Conservation (phyloP, 1,284 basidiomycete species). For the Cystobasidium sp. region DNA sequence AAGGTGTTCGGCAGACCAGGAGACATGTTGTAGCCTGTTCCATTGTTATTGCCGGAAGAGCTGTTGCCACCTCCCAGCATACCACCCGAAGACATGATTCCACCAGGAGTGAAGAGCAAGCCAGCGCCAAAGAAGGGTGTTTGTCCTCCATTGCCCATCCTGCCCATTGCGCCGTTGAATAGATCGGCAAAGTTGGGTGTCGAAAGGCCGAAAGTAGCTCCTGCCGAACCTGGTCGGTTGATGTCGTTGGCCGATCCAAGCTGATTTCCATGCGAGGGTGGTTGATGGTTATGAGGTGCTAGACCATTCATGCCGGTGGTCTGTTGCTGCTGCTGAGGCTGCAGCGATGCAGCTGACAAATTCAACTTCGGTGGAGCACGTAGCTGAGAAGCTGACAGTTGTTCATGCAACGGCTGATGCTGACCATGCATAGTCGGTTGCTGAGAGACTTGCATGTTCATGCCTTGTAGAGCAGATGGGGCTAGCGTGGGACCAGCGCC, state of each 20-base stretch:
- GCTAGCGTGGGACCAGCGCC: slow-evolving; percentile 10
- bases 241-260: slow-evolving; percentile 18
- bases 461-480: slow-evolving; percentile 1
- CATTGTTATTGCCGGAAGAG: not conserved
- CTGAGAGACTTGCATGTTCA: slow-evolving; percentile 1
- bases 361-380: slow-evolving; percentile 19
- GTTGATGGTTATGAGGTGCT: slow-evolving; percentile 1
- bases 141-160: slow-evolving; percentile 23
- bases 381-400: slow-evolving; percentile 7
- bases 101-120: slow-evolving; percentile 33
- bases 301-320: not conserved
- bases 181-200: slow-evolving; percentile 43
- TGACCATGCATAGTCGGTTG: not conserved
- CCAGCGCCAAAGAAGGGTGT: slow-evolving; percentile 30
- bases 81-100: slow-evolving; percentile 32
- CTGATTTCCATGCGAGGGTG: slow-evolving; percentile 15
- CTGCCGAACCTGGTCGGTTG: slow-evolving; percentile 38
- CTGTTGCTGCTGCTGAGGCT: not conserved
- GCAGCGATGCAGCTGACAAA: slow-evolving; percentile 17
- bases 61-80: not conserved
- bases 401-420: not conserved
- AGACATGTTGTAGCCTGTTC: slow-evolving; percentile 4
- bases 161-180: slow-evolving; percentile 36
- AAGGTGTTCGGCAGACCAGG: slow-evolving; percentile 37
- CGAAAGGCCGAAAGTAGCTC: slow-evolving; percentile 24